Conservation (phyloP, 169 alveolate species). For the Babesia bigemina region DNA sequence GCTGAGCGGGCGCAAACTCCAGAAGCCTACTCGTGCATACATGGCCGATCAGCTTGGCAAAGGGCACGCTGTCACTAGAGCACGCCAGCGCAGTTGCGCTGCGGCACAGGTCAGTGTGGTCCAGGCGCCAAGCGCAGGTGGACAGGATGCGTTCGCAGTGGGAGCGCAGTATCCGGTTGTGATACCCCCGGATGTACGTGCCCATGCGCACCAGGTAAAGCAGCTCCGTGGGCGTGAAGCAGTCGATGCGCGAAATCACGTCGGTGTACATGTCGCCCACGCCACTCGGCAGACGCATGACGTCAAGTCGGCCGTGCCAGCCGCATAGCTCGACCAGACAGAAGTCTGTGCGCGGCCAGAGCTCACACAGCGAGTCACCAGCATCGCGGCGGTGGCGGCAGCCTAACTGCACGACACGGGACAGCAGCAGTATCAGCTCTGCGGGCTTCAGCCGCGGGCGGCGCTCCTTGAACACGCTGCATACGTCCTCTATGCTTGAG, state of each 20-base stretch:
- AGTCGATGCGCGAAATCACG: conserved; percentile 23
- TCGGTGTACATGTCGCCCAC: conserved; percentile 50
- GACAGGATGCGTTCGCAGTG: conserved; percentile 38
- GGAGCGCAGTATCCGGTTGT: conserved; percentile 25
- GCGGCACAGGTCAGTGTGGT: conserved; percentile 38
- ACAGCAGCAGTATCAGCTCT: conserved; percentile 41
- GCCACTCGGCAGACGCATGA: conserved; percentile 15
- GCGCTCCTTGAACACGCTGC: conserved; percentile 25
- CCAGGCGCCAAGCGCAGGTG: conserved; percentile 34
- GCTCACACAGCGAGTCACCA: background rate
- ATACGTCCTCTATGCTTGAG: conserved; percentile 33
- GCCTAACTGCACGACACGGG: conserved; percentile 34
- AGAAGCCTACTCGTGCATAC: conserved; percentile 23
- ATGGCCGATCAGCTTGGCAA: conserved; percentile 50
- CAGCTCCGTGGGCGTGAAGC: conserved; percentile 21
- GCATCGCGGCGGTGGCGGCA: conserved; percentile 5
- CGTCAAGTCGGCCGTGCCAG: conserved; percentile 9
- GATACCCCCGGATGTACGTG: conserved; percentile 53
- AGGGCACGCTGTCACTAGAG: conserved; percentile 41
- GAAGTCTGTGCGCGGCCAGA: conserved; percentile 17
- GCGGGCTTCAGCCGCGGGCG: conserved; percentile 16
- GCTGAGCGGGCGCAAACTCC: conserved; percentile 19
- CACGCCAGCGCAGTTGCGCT: conserved; percentile 32
- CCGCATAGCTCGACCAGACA: conserved; percentile 18
- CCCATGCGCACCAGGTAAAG: conserved; percentile 51